These are phyloP conservation scores for Trypanosoma platydactyli DNA, from an alignment of 208 protist species.

Conservation along the genomic window DNA sequence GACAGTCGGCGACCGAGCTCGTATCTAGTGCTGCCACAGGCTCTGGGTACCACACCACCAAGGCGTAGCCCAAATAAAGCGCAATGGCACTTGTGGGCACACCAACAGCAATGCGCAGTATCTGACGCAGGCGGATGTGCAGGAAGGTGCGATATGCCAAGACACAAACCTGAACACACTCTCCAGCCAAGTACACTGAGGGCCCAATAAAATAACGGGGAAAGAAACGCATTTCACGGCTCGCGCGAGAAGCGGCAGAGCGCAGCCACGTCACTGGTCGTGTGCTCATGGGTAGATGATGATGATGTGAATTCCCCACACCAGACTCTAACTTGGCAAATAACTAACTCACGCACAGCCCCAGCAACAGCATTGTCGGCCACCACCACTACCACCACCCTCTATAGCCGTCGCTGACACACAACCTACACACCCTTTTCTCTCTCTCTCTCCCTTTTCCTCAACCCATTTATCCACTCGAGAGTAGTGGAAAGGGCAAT, in stretches of 20 bases:
- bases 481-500: too few relatives aligned
- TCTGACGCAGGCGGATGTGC: slow-evolving; percentile 31
- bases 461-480: too few relatives aligned
- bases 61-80: slow-evolving; percentile 31
- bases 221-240: not conserved
- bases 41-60: slow-evolving; percentile 39
- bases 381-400: not conserved
- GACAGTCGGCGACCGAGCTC: slow-evolving; percentile 27
- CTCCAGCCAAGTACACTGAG: slow-evolving; percentile 23
- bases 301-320: not conserved
- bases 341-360: too few relatives aligned
- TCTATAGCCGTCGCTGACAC: not conserved
- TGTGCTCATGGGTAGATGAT: not conserved
- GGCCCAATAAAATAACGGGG: slow-evolving; percentile 14
- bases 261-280: not conserved
- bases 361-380: too few relatives aligned
- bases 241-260: not conserved
- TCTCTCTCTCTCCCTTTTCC: too few relatives aligned
- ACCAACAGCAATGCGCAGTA: slow-evolving; percentile 40
- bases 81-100: slow-evolving; percentile 32
- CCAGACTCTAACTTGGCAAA: too few relatives aligned
- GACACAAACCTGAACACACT: slow-evolving; percentile 23
- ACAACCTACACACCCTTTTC: too few relatives aligned
- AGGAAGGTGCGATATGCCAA: slow-evolving; percentile 41
- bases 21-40: slow-evolving; percentile 35